Base-by-base conservation (phyloP, 2,329 filamentous ascomycete species). In the Juglanconis sp. region DNA sequence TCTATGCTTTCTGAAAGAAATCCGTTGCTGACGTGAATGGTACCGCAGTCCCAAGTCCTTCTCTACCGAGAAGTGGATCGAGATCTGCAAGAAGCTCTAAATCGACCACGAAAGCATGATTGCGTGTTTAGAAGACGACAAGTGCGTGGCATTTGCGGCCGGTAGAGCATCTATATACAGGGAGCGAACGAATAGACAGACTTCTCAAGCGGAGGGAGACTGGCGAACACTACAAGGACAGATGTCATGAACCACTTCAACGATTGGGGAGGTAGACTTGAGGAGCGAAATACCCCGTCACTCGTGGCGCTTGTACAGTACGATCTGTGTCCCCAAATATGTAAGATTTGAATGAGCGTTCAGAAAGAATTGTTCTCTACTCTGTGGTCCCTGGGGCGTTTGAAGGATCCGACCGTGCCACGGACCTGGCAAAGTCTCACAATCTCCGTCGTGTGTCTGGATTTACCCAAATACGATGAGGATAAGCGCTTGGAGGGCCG, bases 31-130 rank as follows among this genome's bases (percentile, higher is more conserved):
- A 61, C 61, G 48, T 46, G 40, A 46, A 11, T 40, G 34, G 36
- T 57, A 30, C 53, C 44, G 31, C 65, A 72, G 70, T 68, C 95
- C 95, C 79, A 99, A 99, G 90, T 94, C 89, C 65, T 99, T 97
- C 90, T 96, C 91, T 77, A 99, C 95, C 63, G 92, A 93, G 74
- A 94, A 94, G 76, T 98, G 92, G 85, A 87, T 91, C 78, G 94
- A 98, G 87, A 87, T 98, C 70, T 88, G 87, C 77, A 92, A 93
- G 74, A 92, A 92, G 83, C 84, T 96, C 80, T 98, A 92, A 90
- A 76, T 67, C 63, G 57, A 50, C 11, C 9, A 30, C 30, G 42
- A 34, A 55, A 46, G 44, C 44, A 56, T 36, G 31, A 35, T 17
- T 17, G 55, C 32, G 35, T 50, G 56, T 47, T 36, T 60, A 40